Percentiles rank a stretch among this genome's conserved stretches.
These are phyloP conservation scores for Phytophthora crassamura DNA, from an alignment of 352 stramenopile genomes.

Conservation along the genomic window DNA sequence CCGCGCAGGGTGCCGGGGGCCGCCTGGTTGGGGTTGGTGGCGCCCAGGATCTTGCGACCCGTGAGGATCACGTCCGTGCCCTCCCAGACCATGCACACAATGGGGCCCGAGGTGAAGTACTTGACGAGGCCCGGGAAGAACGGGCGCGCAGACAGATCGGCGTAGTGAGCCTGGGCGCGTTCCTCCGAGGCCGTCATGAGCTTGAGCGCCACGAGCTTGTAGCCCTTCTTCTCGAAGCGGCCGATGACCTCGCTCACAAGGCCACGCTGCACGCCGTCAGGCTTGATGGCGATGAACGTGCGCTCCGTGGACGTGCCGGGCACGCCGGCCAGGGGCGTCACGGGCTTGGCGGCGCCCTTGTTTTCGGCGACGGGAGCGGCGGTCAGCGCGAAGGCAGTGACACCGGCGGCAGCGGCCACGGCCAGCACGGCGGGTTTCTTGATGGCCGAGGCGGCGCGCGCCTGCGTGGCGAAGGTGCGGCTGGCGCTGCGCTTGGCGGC, in stretches of 20 bases:
- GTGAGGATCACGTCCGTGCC: slow-evolving; percentile 95
- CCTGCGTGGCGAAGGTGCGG: slow-evolving; percentile 62
- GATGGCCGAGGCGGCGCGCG: slow-evolving; percentile 45
- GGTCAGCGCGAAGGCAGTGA: slow-evolving; percentile 58
- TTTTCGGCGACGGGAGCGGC: slow-evolving; percentile 49
- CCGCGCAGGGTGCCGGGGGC: slow-evolving; percentile 94
- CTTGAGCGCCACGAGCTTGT: slow-evolving; percentile 96
- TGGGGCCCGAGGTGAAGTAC: slow-evolving; percentile 94
- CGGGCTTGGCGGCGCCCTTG: slow-evolving; percentile 44
- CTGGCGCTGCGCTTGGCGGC: slow-evolving; percentile 64
- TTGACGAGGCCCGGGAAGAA: slow-evolving; percentile 94
- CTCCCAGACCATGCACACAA: slow-evolving; percentile 96
- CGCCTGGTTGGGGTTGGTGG: slow-evolving; percentile 95
- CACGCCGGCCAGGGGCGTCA: slow-evolving; percentile 76
- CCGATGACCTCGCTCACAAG: slow-evolving; percentile 95
- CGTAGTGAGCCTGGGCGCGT: slow-evolving; percentile 94
- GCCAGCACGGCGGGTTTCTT: slow-evolving; percentile 41
- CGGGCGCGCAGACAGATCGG: slow-evolving; percentile 91
- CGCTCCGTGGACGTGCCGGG: slow-evolving; percentile 93
- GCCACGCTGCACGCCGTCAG: slow-evolving; percentile 94
- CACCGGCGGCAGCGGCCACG: slow-evolving; percentile 48
- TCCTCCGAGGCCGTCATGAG: slow-evolving; percentile 93
- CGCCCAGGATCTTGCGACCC: slow-evolving; percentile 95
- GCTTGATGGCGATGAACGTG: slow-evolving; percentile 96
- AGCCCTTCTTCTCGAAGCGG: slow-evolving; percentile 96